These are phyloP conservation scores for Lactarius deliciosus DNA, from an alignment of 768 basidiomycete genomes.

Conservation along the genomic window DNA sequence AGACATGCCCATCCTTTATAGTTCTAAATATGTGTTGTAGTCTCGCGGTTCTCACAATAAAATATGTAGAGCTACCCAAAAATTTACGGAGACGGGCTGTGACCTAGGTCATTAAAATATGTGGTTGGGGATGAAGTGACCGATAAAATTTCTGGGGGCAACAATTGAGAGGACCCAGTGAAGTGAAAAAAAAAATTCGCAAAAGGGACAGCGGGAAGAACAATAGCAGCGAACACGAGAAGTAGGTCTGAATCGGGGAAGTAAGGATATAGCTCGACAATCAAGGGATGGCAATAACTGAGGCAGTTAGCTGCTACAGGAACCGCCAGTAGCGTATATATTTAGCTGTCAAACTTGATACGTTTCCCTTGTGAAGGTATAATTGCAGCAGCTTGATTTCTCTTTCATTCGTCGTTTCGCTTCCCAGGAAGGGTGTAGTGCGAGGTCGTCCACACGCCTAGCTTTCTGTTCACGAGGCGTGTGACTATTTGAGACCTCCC, in stretches of 20 bases:
- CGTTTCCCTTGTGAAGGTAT: slow-evolving; percentile 79
- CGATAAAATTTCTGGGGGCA: not conserved
- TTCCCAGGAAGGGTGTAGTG: slow-evolving; percentile 94
- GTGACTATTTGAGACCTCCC: not conserved
- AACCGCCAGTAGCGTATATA: not conserved
- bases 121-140: not conserved
- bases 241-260: not conserved
- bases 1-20: not conserved
- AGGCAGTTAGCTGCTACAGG: not conserved
- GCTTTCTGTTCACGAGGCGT: slow-evolving; percentile 22
- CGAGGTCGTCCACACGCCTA: slow-evolving; percentile 36
- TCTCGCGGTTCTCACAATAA: not conserved
- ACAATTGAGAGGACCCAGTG: not conserved
- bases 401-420: slow-evolving; percentile 84
- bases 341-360: slow-evolving; percentile 56
- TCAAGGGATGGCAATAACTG: not conserved
- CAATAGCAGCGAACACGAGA: not conserved
- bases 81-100: not conserved
- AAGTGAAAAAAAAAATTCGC: not conserved
- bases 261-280: not conserved
- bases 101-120: not conserved
- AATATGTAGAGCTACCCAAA: not conserved
- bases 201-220: not conserved
- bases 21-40: not conserved
- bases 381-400: slow-evolving; percentile 59